Conservation (phyloP, 495 filamentous ascomycete genomes). For the Achaetomiella virescens region DNA sequence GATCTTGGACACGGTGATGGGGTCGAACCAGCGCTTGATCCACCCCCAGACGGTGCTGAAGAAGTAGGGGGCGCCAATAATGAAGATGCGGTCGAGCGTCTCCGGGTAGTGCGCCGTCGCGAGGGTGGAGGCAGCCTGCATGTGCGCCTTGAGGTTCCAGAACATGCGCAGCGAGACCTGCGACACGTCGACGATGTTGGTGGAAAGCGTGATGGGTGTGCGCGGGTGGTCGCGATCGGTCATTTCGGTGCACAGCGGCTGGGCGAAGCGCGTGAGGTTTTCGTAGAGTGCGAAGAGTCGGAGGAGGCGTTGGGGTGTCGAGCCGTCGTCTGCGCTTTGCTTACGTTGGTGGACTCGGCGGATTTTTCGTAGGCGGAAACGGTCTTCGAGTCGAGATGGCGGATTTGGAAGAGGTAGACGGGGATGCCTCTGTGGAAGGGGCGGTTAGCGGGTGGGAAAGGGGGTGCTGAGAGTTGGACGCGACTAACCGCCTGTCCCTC, state of each 20-base stretch:
- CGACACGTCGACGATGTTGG: conserved; percentile 84
- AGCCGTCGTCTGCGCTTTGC: conserved; percentile 50
- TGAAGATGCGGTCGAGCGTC: conserved; percentile 80
- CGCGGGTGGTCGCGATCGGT: conserved; percentile 59
- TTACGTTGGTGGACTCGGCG: conserved; percentile 45
- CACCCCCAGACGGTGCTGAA: conserved; percentile 93
- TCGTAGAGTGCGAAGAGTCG: conserved; percentile 85
- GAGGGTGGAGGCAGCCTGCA: conserved; percentile 80
- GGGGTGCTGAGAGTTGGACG: no score
- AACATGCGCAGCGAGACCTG: conserved; percentile 82
- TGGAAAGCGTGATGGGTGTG: conserved; percentile 77
- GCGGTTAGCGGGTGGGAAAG: neutral
- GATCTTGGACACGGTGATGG: conserved; percentile 86
- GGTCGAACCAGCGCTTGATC: conserved; percentile 96
- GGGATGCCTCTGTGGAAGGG: conserved; percentile 62
- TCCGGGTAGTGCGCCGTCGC: conserved; percentile 93
- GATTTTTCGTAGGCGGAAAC: conserved; percentile 69
- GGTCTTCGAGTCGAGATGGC: conserved; percentile 71
- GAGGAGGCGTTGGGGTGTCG: conserved; percentile 61
- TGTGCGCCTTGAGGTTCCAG: conserved; percentile 84
- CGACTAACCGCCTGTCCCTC: conserved; percentile 56
- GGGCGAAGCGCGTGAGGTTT: conserved; percentile 77
- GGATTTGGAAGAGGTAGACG: conserved; percentile 81
- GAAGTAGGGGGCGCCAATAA: conserved; percentile 83
- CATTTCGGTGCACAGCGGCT: conserved; percentile 72